phyloP scores from a whole-genome alignment of 352 stramenopile genomes.

The Blastocystis sp. region DNA sequence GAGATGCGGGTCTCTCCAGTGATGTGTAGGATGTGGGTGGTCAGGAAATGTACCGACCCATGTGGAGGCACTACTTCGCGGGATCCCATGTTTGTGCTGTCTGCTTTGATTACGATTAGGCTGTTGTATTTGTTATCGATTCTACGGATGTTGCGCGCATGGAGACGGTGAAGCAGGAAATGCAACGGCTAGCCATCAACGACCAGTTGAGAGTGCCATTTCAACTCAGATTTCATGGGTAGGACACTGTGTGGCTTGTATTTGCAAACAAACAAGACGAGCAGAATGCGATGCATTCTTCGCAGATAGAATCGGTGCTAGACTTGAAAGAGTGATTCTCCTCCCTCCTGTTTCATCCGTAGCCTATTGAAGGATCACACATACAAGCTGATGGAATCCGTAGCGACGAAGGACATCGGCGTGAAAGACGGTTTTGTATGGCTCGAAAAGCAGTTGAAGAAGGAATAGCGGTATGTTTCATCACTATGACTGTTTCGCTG shows the following conservation, averaged over 20 bases:
- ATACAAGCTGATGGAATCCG: neutral
- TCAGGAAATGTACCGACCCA: neutral
- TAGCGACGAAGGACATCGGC: neutral
- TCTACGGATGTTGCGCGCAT: neutral
- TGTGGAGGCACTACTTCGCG: slow-evolving; percentile 31
- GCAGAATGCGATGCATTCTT: neutral
- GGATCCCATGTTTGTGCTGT: slow-evolving; percentile 17
- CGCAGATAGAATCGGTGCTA: neutral
- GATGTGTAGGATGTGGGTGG: slow-evolving; percentile 17
- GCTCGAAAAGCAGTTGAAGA: neutral
- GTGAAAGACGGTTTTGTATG: neutral
- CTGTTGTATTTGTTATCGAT: slow-evolving; percentile 52
- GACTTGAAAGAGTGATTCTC: neutral
- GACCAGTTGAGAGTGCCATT: neutral
- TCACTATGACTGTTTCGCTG: neutral
- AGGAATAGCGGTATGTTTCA: neutral
- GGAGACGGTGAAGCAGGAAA: neutral
- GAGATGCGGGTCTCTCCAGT: neutral
- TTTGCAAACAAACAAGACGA: slow-evolving; percentile 36
- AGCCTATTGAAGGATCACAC: neutral
- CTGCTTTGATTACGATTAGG: neutral
- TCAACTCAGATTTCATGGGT: neutral
- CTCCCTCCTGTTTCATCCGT: neutral
- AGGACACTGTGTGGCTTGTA: slow-evolving; percentile 14
- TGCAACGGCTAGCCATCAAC: neutral